These are phyloP conservation scores for Jamesozyma jinghongensis DNA, from an alignment of 805 yeast species.

Conservation along the genomic window DNA sequence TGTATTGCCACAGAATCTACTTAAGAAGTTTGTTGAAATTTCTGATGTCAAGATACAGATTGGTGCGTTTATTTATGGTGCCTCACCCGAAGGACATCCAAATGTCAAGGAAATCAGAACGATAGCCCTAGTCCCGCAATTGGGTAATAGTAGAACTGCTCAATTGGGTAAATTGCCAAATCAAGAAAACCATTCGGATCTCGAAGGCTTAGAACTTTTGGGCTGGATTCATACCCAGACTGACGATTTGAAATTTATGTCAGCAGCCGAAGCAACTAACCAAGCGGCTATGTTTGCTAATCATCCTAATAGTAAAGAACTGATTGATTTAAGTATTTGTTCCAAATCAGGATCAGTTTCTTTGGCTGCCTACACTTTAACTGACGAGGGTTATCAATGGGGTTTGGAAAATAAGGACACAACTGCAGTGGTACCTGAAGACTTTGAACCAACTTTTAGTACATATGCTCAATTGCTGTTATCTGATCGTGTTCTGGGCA, in stretches of 20 bases:
- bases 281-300: constrained; percentile 36
- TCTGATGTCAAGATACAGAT: constrained; percentile 76
- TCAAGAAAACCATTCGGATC: constrained; percentile 24
- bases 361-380: constrained; percentile 53
- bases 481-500: constrained; percentile 70
- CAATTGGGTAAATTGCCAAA: constrained; percentile 41
- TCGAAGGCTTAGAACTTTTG: constrained; percentile 59
- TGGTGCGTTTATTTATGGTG: constrained; percentile 74
- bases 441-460: constrained; percentile 54
- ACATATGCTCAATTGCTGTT: constrained; percentile 58
- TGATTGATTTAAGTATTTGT: constrained; percentile 55
- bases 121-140: constrained; percentile 78
- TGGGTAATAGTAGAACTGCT: constrained; percentile 61
- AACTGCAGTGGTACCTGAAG: constrained; percentile 50
- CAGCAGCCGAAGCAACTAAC: constrained; percentile 62
- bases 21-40: constrained; percentile 67
- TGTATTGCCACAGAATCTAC: constrained; percentile 72
- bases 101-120: constrained; percentile 70
- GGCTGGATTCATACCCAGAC: constrained; percentile 95
- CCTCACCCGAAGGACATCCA: constrained; percentile 60
- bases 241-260: constrained; percentile 51
- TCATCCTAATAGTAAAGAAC: constrained; percentile 28
- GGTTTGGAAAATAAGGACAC: constrained; percentile 54
- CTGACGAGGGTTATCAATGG: constrained; percentile 68
- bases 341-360: constrained; percentile 82